Evolutionary conservation across 73 alveolate genomes (phyloP), one percentile per base, ranked within the genome.

Genomic region (Paramecium octaurelia): DNA sequence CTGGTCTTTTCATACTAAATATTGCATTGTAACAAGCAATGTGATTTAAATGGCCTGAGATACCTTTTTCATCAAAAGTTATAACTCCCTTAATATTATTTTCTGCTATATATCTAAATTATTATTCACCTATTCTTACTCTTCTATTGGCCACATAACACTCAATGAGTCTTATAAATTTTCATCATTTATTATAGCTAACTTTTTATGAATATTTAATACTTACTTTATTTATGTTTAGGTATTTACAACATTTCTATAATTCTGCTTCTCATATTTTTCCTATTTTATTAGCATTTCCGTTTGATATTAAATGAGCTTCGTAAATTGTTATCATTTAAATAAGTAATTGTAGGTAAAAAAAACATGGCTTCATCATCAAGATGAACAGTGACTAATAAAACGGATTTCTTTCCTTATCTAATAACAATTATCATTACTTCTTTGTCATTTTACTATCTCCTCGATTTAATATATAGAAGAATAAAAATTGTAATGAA

Each of bases 331-430:
- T 86, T 34, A 11, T 91, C 59, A 34, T 86, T 76, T 76, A 96
- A 87, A 24, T 95, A 68, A 58, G 64, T 18, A 88, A 96, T 95
- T 58, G 99, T 94, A n/a, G 99, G 99, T 10, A 97, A 85, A 94
- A 96, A 97, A 93, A 96, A 98, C 99, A 98, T 97, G 23, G 96
- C 95, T 94, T 98, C 99, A 92, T 98, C 99, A 85, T 97, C 99
- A 40, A 99, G 99, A 93, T 98, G 99, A 11, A 99, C 99, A 50
- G 96, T 96, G 9, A 98, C 97, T 43, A 97, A 50, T 14, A 97
- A 93, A 20, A 98, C 93, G 95, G 85, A 77, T 95, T 97, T 57
- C 20, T 18, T 84, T 92, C 93, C 35, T 68, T 46, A 12, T 44
- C 24, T 20, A 29, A 31, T 58, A 20, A n/a, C 7, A n/a, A 1